phyloP scores from a whole-genome alignment of 495 filamentous ascomycete species.

The Lophium mytilinum region DNA sequence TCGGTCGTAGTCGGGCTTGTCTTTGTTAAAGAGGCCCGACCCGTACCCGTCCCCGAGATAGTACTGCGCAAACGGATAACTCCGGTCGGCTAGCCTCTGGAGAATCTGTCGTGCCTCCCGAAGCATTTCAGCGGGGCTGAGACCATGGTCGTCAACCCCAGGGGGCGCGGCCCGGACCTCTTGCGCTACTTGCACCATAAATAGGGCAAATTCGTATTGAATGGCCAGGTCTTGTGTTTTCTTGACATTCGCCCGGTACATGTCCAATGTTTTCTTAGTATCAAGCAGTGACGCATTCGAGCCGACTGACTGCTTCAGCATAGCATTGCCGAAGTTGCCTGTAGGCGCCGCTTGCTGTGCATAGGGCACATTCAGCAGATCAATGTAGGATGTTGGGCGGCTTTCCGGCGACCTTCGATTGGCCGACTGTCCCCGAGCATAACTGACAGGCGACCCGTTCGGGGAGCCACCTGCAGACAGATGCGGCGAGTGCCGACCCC shows the following conservation, averaged over 20 bases:
- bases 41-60: constrained; percentile 91
- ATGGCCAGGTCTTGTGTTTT: constrained; percentile 83
- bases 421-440: constrained; percentile 23
- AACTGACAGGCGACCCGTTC: constrained; percentile 28
- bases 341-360: constrained; percentile 73
- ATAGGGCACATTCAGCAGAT: constrained; percentile 78
- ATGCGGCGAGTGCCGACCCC: constrained; percentile 53
- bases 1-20: constrained; percentile 78
- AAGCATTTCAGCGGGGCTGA: constrained; percentile 54
- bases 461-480: constrained; percentile 37
- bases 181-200: constrained; percentile 79
- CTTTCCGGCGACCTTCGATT: constrained; percentile 60
- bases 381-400: constrained; percentile 72
- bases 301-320: constrained; percentile 69
- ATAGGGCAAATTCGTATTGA: constrained; percentile 92
- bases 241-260: constrained; percentile 94
- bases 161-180: constrained; percentile 42
- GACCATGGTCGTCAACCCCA: constrained; percentile 11
- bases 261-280: constrained; percentile 84
- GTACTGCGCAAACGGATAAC: constrained; percentile 95
- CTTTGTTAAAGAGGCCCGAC: constrained; percentile 90
- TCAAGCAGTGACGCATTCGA: constrained; percentile 83
- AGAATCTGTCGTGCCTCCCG: constrained; percentile 86
- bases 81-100: constrained; percentile 72
- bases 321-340: constrained; percentile 66